Evolutionary conservation across 2,329 filamentous ascomycete species (phyloP).

Genomic region (Calonectria pseudoturangicola): DNA sequence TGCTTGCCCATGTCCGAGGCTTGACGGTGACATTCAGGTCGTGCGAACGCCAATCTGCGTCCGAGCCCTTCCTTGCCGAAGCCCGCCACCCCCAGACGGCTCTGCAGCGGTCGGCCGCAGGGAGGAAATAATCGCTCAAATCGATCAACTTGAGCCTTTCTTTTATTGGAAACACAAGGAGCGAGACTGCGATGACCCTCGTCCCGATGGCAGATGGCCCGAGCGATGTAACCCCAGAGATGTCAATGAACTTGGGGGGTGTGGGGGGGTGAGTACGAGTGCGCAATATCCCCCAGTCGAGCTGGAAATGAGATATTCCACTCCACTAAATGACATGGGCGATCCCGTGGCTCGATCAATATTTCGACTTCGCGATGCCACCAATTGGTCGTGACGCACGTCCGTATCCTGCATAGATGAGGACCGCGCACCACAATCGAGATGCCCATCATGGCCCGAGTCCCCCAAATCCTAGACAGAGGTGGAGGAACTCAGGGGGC

Average conservation of each 20-base stretch:
- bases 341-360: constrained; percentile 21
- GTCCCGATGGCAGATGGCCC: constrained; percentile 25
- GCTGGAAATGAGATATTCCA: constrained; percentile 36
- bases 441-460: constrained; percentile 19
- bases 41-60: constrained; percentile 28
- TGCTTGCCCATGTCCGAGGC: constrained; percentile 45
- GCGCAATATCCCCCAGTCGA: constrained; percentile 26
- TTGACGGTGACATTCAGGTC: constrained; percentile 44
- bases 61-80: constrained; percentile 25
- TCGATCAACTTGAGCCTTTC: constrained; percentile 28
- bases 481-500: constrained; percentile 2
- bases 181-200: constrained; percentile 26
- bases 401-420: constrained; percentile 1
- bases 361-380: constrained; percentile 12
- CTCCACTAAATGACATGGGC: constrained; percentile 29
- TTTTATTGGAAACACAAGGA: constrained; percentile 35
- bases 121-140: constrained; percentile 35
- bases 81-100: constrained; percentile 21
- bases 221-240: constrained; percentile 39
- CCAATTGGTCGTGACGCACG: constrained; percentile 1
- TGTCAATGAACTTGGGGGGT: constrained; percentile 32
- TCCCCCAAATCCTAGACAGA: constrained; percentile 14
- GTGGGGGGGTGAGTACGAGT: constrained; percentile 22
- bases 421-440: not conserved
- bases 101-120: not conserved